These are phyloP conservation scores for Plasmopara muralis DNA, from an alignment of 352 stramenopile species.

Conservation along the genomic window DNA sequence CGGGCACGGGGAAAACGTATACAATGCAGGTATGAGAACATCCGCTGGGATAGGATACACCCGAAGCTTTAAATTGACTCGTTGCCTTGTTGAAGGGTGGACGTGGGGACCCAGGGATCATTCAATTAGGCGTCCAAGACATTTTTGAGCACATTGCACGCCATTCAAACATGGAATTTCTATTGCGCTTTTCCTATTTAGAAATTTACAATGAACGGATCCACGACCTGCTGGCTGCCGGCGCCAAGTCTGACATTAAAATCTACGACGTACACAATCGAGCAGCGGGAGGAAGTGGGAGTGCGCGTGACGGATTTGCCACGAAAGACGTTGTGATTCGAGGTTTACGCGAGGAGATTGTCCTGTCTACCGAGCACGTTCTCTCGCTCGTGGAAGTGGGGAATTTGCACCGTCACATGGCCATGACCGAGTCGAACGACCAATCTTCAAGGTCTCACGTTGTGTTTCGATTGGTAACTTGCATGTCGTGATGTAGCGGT, in stretches of 20 bases:
- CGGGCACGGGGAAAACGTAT: constrained; percentile 80
- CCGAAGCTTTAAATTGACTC: constrained; percentile 22
- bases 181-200: constrained; percentile 90
- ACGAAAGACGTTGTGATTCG: constrained; percentile 84
- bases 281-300: constrained; percentile 17
- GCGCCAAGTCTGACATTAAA: constrained; percentile 61
- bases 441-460: constrained; percentile 74
- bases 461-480: constrained; percentile 61
- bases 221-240: constrained; percentile 90
- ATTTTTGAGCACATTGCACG: constrained; percentile 80
- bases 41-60: constrained; percentile 1
- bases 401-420: constrained; percentile 70
- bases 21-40: constrained; percentile 54
- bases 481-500: constrained; percentile 6
- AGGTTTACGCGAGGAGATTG: constrained; percentile 75
- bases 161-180: constrained; percentile 51
- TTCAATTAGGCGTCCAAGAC: constrained; percentile 80
- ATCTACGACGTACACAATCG: constrained; percentile 64
- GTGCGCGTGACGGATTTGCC: constrained; percentile 20
- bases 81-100: constrained; percentile 21
- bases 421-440: constrained; percentile 67
- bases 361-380: constrained; percentile 72
- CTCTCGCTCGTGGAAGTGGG: constrained; percentile 82
- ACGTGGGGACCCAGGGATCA: constrained; percentile 63
- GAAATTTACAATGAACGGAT: constrained; percentile 99